Base-by-base conservation (phyloP, 345 rosid species). In the Hirschfeldia incana region DNA sequence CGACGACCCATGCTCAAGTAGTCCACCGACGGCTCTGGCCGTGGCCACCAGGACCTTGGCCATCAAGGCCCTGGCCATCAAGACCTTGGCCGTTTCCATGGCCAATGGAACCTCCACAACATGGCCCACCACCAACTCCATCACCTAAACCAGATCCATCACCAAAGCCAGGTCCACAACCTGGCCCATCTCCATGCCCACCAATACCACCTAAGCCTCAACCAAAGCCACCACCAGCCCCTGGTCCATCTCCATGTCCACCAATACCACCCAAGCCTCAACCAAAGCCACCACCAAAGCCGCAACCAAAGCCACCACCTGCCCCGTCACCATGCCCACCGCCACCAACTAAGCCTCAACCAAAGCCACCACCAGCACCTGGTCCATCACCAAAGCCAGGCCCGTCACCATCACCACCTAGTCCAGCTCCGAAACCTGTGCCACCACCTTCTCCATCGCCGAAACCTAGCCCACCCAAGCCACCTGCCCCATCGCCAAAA, bases 1-100 rank as follows among this genome's bases (percentile, higher is more conserved):
- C 70, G 16, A 51, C 78, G 4, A 49, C 78, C 33, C 51, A 79
- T 73, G 82, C 82, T 3, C 78, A 68, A 39, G 74, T 61, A 16
- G 32, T 53, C 49, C 74, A 79, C 34, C 67, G 82, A 51, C 69
- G 78, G 66, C 74, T 74, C 46, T 79, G 78, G 82, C 82, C 82
- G 15, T 73, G 82, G 82, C 77, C 77, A 17, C 7, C n/a, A 1
- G 17, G 72, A 58, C 75, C 81, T 8, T 57, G 61, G 61, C 61
- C 61, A 26, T 7, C 61, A 8, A 57, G 12, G 12, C 63, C 63
- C 4, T 16, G 78, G 65, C 82, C 82, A 17, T 1, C 61, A 5
- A 57, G 32, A 5, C 63, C 63, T 7, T 17, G 78, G 65, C 82
- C 82, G 39, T 62, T 13, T 62, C 66, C 77, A 0, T 73, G 78